A percentile compares a stretch with the other conserved stretches of the same genome.
These are phyloP conservation scores for Mucor sp. DNA, from an alignment of 371 early-diverging fungal genomes.

Conservation along the genomic window DNA sequence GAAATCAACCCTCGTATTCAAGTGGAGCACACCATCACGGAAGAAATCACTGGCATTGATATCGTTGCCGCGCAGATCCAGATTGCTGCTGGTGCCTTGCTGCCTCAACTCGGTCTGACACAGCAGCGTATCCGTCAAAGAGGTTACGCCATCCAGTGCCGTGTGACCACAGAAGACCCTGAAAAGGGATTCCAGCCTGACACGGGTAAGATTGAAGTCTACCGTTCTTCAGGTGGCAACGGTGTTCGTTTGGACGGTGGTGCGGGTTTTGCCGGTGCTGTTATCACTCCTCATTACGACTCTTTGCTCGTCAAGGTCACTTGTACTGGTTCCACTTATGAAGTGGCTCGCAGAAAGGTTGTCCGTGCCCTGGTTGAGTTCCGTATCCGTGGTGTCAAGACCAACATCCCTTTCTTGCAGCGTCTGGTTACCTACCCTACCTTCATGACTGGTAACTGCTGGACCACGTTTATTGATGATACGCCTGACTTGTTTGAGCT, in stretches of 20 bases:
- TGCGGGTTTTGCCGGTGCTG: conserved; percentile 85
- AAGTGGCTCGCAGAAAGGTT: conserved; percentile 86
- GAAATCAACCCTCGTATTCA: conserved; percentile 96
- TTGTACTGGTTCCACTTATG: conserved; percentile 83
- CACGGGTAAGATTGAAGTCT: conserved; percentile 92
- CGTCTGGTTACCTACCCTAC: conserved; percentile 80
- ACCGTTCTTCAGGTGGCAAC: conserved; percentile 86
- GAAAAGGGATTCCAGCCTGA: conserved; percentile 91
- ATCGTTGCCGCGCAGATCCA: conserved; percentile 91
- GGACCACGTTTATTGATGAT: conserved; percentile 98
- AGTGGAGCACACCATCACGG: conserved; percentile 92
- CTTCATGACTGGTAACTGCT: conserved; percentile 77
- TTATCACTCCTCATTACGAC: conserved; percentile 95
- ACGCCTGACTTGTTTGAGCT: conserved; percentile 85
- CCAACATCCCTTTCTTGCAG: conserved; percentile 93
- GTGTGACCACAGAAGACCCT: conserved; percentile 95
- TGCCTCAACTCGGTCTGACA: conserved; percentile 79
- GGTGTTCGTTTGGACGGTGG: conserved; percentile 94
- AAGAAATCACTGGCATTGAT: conserved; percentile 95
- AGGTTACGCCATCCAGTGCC: conserved; percentile 93
- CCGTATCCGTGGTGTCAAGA: conserved; percentile 95
- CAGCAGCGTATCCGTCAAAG: conserved; percentile 81
- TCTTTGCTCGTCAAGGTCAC: conserved; percentile 95
- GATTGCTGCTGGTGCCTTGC: conserved; percentile 85
- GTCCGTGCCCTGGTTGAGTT: conserved; percentile 90